Base-by-base conservation (phyloP, 805 yeast genomes). In the Teunomyces panamensis region DNA sequence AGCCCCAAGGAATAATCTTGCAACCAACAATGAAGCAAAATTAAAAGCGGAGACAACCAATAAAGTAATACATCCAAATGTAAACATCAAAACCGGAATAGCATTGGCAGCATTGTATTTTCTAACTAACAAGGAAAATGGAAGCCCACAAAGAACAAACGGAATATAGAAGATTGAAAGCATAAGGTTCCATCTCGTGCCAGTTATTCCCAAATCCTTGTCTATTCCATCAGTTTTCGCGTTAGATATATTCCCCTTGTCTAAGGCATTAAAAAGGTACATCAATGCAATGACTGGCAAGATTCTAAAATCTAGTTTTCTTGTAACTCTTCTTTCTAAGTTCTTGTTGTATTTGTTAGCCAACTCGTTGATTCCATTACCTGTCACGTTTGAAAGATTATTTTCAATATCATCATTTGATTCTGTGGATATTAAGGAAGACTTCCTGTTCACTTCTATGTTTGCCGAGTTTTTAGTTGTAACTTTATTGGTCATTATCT, bases 141-240 rank as follows among this genome's bases (percentile, higher is more conserved):
- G 80, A 44, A 74, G 65, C 4, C 74, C 79, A 57, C 62, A 74
- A 11, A 75, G 57, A 8, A 73, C 78, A 55, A 70, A 75, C 1
- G 79, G 78, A 44, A 73, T 57, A 47, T 71, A 75, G 53, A 74
- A 75, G 11, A 76, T 68, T 3, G 78, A 71, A 20, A 77, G 62
- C 67, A 74, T 67, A 30, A 68, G 55, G 54, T 75, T 75, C 76
- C 77, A 77, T 47, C 74, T 65, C 28, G 66, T 62, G 17, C 75
- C 77, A 4, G 54, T 54, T 42, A 77, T 68, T 30, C 67, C 67
- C 14, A 77, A 56, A 50, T 77, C 78, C 4, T 48, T 53, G 26
- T 68, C 77, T 42, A 77, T 56, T 29, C 75, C 75, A 49, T 74
- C 73, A 1, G 79, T 75, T 53, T 74, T 74, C 13, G 81, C 81